Evolutionary conservation across 2,329 filamentous ascomycete genomes (phyloP).

Genomic region (Fusarium sp.): DNA sequence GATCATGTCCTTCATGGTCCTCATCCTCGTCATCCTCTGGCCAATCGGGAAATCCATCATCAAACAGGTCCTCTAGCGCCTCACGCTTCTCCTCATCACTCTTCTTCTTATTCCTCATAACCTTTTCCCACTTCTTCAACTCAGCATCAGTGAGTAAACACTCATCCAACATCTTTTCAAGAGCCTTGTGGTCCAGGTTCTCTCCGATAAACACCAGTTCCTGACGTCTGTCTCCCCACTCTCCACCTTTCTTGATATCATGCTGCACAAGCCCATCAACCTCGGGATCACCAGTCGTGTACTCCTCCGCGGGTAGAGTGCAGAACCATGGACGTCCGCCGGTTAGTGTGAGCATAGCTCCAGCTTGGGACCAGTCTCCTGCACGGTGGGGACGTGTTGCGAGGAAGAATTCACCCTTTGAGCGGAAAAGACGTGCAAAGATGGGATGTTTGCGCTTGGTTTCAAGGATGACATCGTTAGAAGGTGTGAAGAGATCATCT

Average conservation of each 20-base stretch:
- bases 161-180: slow-evolving; percentile 64
- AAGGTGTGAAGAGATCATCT: slow-evolving; percentile 47
- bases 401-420: slow-evolving; percentile 70
- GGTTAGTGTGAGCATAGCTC: slow-evolving; percentile 69
- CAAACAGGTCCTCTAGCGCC: slow-evolving; percentile 60
- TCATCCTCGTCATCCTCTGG: slow-evolving; percentile 53
- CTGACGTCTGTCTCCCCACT: slow-evolving; percentile 76
- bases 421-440: slow-evolving; percentile 66
- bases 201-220: slow-evolving; percentile 80
- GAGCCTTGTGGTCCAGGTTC: slow-evolving; percentile 60
- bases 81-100: slow-evolving; percentile 54
- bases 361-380: slow-evolving; percentile 71
- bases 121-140: slow-evolving; percentile 60
- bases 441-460: slow-evolving; percentile 64
- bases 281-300: slow-evolving; percentile 57
- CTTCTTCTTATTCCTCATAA: slow-evolving; percentile 57
- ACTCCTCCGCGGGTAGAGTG: slow-evolving; percentile 62
- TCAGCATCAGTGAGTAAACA: slow-evolving; percentile 72
- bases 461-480: slow-evolving; percentile 58
- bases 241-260: slow-evolving; percentile 62
- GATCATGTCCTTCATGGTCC: slow-evolving; percentile 44
- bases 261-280: slow-evolving; percentile 59
- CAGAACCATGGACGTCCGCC: slow-evolving; percentile 69
- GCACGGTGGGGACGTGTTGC: slow-evolving; percentile 64
- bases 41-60: slow-evolving; percentile 69